Evolutionary conservation across 2,329 filamentous ascomycete species (phyloP).

Genomic region (Colletotrichum cordylinicola): DNA sequence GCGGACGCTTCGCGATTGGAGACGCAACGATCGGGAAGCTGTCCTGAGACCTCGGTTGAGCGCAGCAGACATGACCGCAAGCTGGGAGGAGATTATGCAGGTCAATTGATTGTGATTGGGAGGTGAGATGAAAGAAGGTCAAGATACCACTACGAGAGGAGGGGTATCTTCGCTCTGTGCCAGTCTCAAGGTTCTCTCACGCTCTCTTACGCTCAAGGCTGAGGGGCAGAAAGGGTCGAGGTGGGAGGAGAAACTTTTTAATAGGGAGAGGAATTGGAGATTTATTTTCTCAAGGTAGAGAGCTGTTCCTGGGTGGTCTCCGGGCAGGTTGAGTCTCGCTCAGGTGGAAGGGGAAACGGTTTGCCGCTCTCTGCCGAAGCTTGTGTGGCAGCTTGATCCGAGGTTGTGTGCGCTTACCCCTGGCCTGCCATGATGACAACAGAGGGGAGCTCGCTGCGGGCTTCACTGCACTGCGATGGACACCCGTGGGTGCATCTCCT

Average conservation of each 20-base stretch:
- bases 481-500: not conserved
- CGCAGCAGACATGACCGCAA: conserved; percentile 52
- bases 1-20: conserved; percentile 45
- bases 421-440: conserved; percentile 17
- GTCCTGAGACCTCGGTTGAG: conserved; percentile 60
- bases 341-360: conserved; percentile 9
- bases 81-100: not conserved
- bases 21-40: conserved; percentile 59
- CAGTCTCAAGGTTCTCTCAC: not conserved
- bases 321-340: not conserved
- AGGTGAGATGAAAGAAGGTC: not conserved
- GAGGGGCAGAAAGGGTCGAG: not conserved
- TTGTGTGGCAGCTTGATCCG: conserved; percentile 24
- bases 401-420: conserved; percentile 24
- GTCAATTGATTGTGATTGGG: conserved; percentile 18
- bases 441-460: not conserved
- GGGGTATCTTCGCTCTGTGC: not conserved
- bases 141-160: not conserved
- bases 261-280: not conserved
- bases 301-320: not conserved
- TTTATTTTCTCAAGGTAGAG: not conserved
- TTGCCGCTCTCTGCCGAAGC: conserved; percentile 23
- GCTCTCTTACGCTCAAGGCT: not conserved
- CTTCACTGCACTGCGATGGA: not conserved
- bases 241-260: not conserved